Evolutionary conservation across 176 grass and related monocot genomes (phyloP).

Genomic region (Cocos nucifera): DNA sequence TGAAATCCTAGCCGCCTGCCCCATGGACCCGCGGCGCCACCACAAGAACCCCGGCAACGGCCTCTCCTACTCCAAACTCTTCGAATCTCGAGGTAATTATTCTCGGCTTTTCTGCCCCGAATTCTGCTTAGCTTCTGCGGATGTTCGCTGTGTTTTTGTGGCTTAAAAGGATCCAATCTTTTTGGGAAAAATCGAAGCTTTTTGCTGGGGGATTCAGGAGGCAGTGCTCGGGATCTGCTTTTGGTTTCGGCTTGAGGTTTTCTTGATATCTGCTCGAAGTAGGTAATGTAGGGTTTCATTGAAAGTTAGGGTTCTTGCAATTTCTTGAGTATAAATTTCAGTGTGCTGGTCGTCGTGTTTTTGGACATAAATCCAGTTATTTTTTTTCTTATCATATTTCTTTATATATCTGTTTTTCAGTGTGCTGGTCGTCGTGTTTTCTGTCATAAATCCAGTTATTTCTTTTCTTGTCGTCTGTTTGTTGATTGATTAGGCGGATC

Average conservation of each 20-base stretch:
- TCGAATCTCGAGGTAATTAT: constrained; percentile 79
- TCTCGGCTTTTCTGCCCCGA: neutral
- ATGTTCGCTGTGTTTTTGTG: neutral
- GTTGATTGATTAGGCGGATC: no score
- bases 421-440: neutral
- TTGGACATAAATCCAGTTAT: no score
- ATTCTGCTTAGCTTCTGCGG: neutral
- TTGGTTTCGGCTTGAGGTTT: neutral
- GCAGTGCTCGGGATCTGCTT: no score
- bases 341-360: neutral
- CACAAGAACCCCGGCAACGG: constrained; percentile 25
- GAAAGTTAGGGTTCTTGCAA: no score
- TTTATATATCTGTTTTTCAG: no score
- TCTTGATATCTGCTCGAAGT: neutral
- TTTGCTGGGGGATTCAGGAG: no score
- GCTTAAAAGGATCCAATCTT: constrained; percentile 7
- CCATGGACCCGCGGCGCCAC: constrained; percentile 70
- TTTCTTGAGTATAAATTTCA: no score
- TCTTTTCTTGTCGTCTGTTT: no score
- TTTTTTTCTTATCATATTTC: no score
- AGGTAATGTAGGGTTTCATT: no score
- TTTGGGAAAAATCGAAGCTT: neutral
- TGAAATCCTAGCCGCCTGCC: no score
- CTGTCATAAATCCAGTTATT: no score
- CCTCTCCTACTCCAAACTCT: constrained; percentile 70